phyloP scores from a whole-genome alignment of 2,329 filamentous ascomycete genomes.

The Ophiostoma australiae region DNA sequence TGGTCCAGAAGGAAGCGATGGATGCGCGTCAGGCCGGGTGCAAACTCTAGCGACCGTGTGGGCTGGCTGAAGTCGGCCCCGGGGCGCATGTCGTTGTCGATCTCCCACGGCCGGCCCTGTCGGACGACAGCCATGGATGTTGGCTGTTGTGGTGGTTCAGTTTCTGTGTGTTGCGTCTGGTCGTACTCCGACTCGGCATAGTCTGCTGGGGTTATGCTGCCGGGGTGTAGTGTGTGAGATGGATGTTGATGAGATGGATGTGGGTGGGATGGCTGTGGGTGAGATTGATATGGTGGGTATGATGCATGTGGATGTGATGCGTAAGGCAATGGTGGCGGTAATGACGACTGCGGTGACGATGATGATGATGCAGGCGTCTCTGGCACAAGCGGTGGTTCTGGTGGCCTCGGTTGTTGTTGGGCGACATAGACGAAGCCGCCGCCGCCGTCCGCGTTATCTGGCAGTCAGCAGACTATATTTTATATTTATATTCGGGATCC shows the following conservation, averaged over 20 bases:
- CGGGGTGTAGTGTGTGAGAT: not conserved
- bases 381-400: not conserved
- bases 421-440: conserved; percentile 20
- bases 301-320: not conserved
- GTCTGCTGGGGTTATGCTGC: not conserved
- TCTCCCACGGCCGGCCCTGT: not conserved
- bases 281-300: not conserved
- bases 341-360: not conserved
- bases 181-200: not conserved
- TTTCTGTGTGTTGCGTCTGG: not conserved
- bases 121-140: not conserved
- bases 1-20: conserved; percentile 24
- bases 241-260: not conserved
- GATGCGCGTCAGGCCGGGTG: conserved; percentile 1
- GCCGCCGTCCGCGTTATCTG: not conserved
- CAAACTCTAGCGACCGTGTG: not conserved
- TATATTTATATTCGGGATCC: not conserved
- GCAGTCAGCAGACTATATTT: not conserved
- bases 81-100: not conserved
- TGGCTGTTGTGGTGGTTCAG: not conserved
- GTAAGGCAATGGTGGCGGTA: not conserved
- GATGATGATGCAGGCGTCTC: not conserved
- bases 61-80: not conserved
- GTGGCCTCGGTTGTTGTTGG: not conserved
- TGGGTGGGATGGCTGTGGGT: not conserved